Conservation (phyloP, 2,329 filamentous ascomycete species). For the Phaeoacremonium minimum region DNA sequence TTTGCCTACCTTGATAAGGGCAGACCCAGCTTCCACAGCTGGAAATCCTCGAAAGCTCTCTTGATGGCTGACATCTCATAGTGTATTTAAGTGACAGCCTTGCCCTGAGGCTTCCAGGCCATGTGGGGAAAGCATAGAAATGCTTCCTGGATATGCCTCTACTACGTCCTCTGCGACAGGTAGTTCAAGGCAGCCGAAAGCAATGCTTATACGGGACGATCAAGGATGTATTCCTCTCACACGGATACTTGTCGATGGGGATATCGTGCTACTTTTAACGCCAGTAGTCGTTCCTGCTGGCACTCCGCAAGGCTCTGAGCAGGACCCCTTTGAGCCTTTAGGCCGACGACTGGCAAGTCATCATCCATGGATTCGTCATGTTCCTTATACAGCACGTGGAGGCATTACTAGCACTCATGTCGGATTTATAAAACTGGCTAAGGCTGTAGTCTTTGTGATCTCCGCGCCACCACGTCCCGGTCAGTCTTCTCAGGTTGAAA, state of each 20-base stretch:
- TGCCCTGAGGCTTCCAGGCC: too few species aligned
- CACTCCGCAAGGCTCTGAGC: slow-evolving; percentile 21
- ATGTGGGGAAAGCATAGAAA: too few species aligned
- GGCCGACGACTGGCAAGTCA: slow-evolving; percentile 58
- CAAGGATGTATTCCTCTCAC: slow-evolving; percentile 42
- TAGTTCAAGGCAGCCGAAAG: slow-evolving; percentile 12
- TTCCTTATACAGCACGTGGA: slow-evolving; percentile 62
- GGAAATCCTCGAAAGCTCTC: too few species aligned
- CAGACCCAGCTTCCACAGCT: too few species aligned
- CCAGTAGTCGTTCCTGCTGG: slow-evolving; percentile 47
- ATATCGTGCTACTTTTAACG: slow-evolving; percentile 58
- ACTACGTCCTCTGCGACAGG: slow-evolving; percentile 13
- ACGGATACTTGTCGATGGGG: slow-evolving; percentile 38
- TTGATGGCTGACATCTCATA: too few species aligned
- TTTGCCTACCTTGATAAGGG: too few species aligned
- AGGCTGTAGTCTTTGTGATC: slow-evolving; percentile 57
- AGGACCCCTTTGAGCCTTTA: slow-evolving; percentile 69
- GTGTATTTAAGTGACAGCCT: too few species aligned
- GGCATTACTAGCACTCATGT: slow-evolving; percentile 63
- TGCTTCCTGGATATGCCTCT: slow-evolving; percentile 9
- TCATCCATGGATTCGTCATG: slow-evolving; percentile 62
- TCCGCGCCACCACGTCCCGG: slow-evolving; percentile 40
- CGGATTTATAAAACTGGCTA: slow-evolving; percentile 57
- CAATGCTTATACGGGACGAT: slow-evolving; percentile 32
- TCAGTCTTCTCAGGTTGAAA: slow-evolving; percentile 46